Base-by-base conservation (phyloP, 306 rosid genomes). In the Trifolium dubium region DNA sequence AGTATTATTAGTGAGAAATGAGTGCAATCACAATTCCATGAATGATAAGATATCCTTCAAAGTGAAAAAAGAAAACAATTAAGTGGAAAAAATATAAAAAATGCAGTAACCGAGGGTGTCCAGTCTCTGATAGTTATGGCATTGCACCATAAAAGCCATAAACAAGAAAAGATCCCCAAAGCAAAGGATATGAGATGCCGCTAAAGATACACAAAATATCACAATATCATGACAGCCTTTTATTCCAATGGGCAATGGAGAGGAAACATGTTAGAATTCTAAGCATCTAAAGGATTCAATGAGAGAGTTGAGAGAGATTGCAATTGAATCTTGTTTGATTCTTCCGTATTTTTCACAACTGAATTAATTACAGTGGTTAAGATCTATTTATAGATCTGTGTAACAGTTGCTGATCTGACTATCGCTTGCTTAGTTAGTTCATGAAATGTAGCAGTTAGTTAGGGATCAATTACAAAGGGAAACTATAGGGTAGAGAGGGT, bases 141-240 rank as follows among this genome's bases (percentile, higher is more conserved):
- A 69, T 28, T 69, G 47, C 63, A 80, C 73, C 41, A 17, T 11
- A 53, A 53, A 75, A 75, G 37, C 69, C 35, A 51, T n/a, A 19
- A 62, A 44, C 76, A 74, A 50, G 9, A 75, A 69, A 63, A 56
- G 14, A 67, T 19, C 58, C 62, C 54, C 53, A 74, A 69, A 61
- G 77, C 31, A 69, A 62, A 75, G 59, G 41, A 55, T 5, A 39
- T 39, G 71, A 60, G 39, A 37, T 60, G 18, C 39, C 67, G 12
- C 67, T 39, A 39, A 74, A 60, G 70, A 73, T 72, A 29, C 43
- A 55, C 62, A 65, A 78, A 71, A 56, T 30, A 65, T 12, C 53
- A 79, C 10, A 18, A 60, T 80, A 43, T 64, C 18, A 58, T 4
- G 37, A 59, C 10, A 17, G 18, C 78, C 59, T 77, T 65, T 17